Evolutionary conservation across 1,284 basidiomycete genomes (phyloP), one percentile per base, ranked within the genome.

Genomic region (Ceratobasidium sp.): DNA sequence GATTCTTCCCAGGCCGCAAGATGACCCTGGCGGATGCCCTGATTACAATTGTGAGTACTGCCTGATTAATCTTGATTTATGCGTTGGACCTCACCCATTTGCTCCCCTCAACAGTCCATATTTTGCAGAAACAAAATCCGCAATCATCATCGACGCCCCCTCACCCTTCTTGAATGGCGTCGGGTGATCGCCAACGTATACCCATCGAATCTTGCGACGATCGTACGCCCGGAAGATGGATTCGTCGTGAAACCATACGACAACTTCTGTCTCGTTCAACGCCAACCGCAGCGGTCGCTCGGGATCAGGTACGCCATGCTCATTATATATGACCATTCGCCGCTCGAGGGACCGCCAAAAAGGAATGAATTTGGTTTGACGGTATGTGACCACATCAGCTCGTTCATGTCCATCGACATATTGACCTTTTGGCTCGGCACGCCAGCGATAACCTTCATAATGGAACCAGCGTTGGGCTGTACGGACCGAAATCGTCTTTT

Each of bases 1-100:
- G 82, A 78, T 81, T 84, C 74, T 86, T 86, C 1, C 85, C 83
- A 78, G 86, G 85, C 60, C 86, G 82, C 5, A 86, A 72, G 5
- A 83, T 51, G 1, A 82, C 45, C 14, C 77, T 73, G 9, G 81
- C 81, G 4, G 50, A 9, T 64, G 47, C 73, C 78, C 77, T 44
- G 24, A 66, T 79, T 19, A 45, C 62, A n/a, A 5, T 11, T 48
- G 17, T 6, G 36, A 65, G 41, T 60, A 56, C 15, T 57, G 22
- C 24, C n/a, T 60, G 57, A 44, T 36, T 19, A 29, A 17, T 19
- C 24, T n/a, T n/a, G n/a, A 60, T 36, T 41, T 44, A 19, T 14
- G 19, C 4, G 41, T 9, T 17, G 36, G 27, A 41, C 60, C 66
- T 69, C 44, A 69, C 66, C 11, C n/a, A 17, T 69, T 45, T 9